A percentile compares a stretch with the other conserved stretches of the same genome.
Conservation (phyloP, 2,329 filamentous ascomycete species). For the Aureobasidium sp. region DNA sequence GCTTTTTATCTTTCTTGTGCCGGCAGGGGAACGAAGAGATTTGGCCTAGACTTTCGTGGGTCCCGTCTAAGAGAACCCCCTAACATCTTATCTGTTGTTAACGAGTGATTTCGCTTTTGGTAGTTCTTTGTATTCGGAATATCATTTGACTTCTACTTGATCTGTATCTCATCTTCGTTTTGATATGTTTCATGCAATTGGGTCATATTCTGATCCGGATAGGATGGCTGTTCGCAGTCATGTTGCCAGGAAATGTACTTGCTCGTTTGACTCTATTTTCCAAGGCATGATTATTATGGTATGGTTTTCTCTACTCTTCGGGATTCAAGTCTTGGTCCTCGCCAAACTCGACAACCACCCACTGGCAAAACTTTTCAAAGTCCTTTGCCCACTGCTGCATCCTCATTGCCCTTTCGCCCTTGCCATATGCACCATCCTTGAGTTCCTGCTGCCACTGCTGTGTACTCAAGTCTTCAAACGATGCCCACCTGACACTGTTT, state of each 20-base stretch:
- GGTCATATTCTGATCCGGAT: too few relatives aligned
- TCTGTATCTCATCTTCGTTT: neutral
- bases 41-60: conserved; percentile 16
- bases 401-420: conserved; percentile 60
- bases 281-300: too few relatives aligned
- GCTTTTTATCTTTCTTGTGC: conserved; percentile 8
- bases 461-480: conserved; percentile 69
- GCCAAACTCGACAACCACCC: conserved; percentile 69
- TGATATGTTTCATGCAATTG: neutral
- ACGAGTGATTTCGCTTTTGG: too few relatives aligned
- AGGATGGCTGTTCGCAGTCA: neutral
- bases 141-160: neutral
- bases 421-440: conserved; percentile 63
- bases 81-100: too few relatives aligned
- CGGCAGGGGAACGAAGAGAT: conserved; percentile 29
- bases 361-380: conserved; percentile 87
- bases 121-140: too few relatives aligned
- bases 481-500: conserved; percentile 85
- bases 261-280: neutral
- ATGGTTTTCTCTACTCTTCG: neutral
- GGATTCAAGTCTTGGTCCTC: conserved; percentile 18
- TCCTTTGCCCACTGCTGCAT: conserved; percentile 70
- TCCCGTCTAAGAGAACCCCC: conserved; percentile 30
- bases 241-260: neutral
- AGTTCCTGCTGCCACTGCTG: conserved; percentile 67